phyloP scores from a whole-genome alignment of 495 filamentous ascomycete species.

The Penicillium verhagenii region DNA sequence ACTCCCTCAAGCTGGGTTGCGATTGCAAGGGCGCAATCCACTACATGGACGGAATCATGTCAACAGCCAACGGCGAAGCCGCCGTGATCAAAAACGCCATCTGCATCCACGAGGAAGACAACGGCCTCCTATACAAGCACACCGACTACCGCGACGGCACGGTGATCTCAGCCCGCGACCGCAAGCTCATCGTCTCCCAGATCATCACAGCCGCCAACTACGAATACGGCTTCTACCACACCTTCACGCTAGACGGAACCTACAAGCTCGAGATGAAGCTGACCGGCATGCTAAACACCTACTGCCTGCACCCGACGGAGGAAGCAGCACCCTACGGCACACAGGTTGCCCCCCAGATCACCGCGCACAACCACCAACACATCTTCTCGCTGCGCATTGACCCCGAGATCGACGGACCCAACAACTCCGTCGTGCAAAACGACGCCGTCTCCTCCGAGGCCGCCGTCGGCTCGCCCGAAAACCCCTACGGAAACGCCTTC shows the following conservation, averaged over 20 bases:
- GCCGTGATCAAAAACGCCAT: conserved; percentile 92
- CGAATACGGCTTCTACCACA: conserved; percentile 94
- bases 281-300: conserved; percentile 83
- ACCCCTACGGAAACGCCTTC: conserved; percentile 50
- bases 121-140: conserved; percentile 94
- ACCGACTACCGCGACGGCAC: conserved; percentile 92
- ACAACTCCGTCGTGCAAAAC: conserved; percentile 49
- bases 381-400: conserved; percentile 54
- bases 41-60: conserved; percentile 83
- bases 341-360: conserved; percentile 43
- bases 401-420: conserved; percentile 52
- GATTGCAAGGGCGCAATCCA: conserved; percentile 96
- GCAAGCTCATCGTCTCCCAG: conserved; percentile 87
- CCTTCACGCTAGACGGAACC: conserved; percentile 91
- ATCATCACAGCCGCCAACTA: conserved; percentile 98
- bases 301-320: conserved; percentile 43
- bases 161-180: conserved; percentile 79
- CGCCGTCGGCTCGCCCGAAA: conserved; percentile 38
- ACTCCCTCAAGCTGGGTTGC: conserved; percentile 82
- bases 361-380: conserved; percentile 56
- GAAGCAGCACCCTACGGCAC: conserved; percentile 50
- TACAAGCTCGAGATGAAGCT: conserved; percentile 94
- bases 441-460: conserved; percentile 42
- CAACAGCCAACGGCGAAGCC: conserved; percentile 73
- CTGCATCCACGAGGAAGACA: conserved; percentile 95